Conservation (phyloP, 768 basidiomycete species). For the Xerocomus brunneocitrinus region DNA sequence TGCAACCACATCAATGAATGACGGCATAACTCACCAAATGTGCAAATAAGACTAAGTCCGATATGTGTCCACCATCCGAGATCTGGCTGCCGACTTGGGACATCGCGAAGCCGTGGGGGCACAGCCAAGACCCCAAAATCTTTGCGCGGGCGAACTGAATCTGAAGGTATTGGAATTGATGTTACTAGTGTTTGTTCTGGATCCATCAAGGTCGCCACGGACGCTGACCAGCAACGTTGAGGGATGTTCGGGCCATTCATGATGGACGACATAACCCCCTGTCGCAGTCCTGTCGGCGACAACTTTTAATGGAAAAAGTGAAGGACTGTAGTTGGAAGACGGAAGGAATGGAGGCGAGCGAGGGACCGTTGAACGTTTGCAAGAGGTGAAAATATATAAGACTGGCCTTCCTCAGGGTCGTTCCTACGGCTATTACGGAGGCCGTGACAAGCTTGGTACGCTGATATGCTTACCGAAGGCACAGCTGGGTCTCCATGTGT, state of each 20-base stretch:
- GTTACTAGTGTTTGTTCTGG: neutral
- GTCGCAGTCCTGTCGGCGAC: neutral
- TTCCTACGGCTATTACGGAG: conserved; percentile 11
- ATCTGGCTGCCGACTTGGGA: conserved; percentile 34
- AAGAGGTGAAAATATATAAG: conserved; percentile 6
- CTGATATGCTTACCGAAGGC: neutral
- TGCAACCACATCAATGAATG: neutral
- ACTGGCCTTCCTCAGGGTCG: conserved; percentile 10
- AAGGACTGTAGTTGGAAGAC: conserved; percentile 15
- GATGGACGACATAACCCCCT: neutral
- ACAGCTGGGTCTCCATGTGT: neutral
- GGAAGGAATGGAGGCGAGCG: conserved; percentile 1
- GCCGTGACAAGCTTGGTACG: neutral
- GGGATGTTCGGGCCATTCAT: conserved; percentile 12
- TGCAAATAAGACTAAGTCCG: conserved; percentile 46
- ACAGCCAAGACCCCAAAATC: conserved; percentile 47
- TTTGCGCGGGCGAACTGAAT: conserved; percentile 2
- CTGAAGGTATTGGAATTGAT: neutral
- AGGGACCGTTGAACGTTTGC: neutral
- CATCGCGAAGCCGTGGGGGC: conserved; percentile 38
- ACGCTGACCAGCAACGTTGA: conserved; percentile 14
- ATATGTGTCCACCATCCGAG: conserved; percentile 39
- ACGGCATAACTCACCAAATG: conserved; percentile 35
- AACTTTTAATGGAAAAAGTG: conserved; percentile 1
- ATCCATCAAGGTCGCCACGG: conserved; percentile 10